These are phyloP conservation scores for Cerioporus squamosus DNA, from an alignment of 1,284 basidiomycete species.

Conservation along the genomic window DNA sequence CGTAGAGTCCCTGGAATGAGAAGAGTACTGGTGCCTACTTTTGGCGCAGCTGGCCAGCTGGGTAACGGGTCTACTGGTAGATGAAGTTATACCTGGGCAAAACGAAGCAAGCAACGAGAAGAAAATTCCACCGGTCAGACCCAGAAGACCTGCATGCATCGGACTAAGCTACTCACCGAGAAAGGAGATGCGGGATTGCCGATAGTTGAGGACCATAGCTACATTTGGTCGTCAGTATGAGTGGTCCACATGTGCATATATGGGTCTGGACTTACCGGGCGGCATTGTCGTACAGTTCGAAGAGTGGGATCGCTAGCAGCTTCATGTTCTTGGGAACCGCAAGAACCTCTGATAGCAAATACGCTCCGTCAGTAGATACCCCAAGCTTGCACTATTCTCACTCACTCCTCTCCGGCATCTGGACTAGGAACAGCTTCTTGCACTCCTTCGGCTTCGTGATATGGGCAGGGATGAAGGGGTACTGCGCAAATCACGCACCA, in stretches of 20 bases:
- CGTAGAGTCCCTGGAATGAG: not conserved
- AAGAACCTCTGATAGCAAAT: conserved; percentile 72
- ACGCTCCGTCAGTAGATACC: not conserved
- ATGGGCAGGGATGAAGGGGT: conserved; percentile 96
- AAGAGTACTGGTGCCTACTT: conserved; percentile 1
- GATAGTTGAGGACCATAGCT: conserved; percentile 92
- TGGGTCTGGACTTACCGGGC: conserved; percentile 60
- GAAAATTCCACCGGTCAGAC: too few relatives aligned
- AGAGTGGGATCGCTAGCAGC: conserved; percentile 92
- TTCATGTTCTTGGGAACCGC: conserved; percentile 99
- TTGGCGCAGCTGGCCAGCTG: not conserved
- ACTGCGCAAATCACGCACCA: conserved; percentile 53
- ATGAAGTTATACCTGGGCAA: conserved; percentile 68
- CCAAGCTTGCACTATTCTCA: conserved; percentile 19
- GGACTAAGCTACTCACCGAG: conserved; percentile 60
- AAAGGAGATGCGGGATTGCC: conserved; percentile 92
- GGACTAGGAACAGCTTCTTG: conserved; percentile 95
- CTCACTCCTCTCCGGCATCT: conserved; percentile 93
- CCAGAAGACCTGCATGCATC: not conserved
- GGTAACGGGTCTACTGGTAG: conserved; percentile 53
- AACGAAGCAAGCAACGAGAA: not conserved
- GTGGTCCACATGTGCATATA: not conserved
- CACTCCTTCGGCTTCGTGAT: conserved; percentile 98
- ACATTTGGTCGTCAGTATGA: not conserved
- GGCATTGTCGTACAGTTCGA: conserved; percentile 97